Percentiles rank a stretch among this genome's conserved stretches.
phyloP scores from a whole-genome alignment of 2,329 filamentous ascomycete species.

The Fusarium sp. region DNA sequence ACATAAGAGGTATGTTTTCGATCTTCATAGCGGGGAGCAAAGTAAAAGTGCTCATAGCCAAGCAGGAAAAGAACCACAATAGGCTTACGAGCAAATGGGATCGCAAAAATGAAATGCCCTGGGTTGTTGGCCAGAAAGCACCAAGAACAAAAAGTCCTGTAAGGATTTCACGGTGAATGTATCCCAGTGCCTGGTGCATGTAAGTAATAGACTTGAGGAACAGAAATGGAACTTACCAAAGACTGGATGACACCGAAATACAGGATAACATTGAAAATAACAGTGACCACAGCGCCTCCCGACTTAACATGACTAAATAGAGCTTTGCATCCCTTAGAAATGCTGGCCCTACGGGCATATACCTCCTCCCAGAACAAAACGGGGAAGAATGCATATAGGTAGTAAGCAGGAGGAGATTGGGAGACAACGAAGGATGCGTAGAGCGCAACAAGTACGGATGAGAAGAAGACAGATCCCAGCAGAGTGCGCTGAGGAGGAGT shows the following conservation, averaged over 20 bases:
- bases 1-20: slow-evolving; percentile 84
- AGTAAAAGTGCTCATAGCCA: slow-evolving; percentile 91
- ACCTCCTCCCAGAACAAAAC: slow-evolving; percentile 98
- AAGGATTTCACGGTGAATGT: slow-evolving; percentile 90
- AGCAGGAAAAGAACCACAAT: slow-evolving; percentile 83
- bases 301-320: slow-evolving; percentile 80
- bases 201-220: slow-evolving; percentile 13
- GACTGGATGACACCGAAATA: slow-evolving; percentile 85
- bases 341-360: slow-evolving; percentile 80
- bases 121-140: slow-evolving; percentile 82
- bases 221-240: slow-evolving; percentile 69
- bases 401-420: slow-evolving; percentile 86
- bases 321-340: slow-evolving; percentile 75
- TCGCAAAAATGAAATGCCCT: slow-evolving; percentile 80
- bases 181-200: slow-evolving; percentile 82
- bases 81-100: slow-evolving; percentile 74
- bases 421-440: slow-evolving; percentile 87
- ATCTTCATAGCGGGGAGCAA: slow-evolving; percentile 88
- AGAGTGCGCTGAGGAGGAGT: slow-evolving; percentile 75
- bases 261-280: slow-evolving; percentile 74
- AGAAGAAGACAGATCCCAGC: slow-evolving; percentile 76
- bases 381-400: slow-evolving; percentile 92
- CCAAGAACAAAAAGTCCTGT: slow-evolving; percentile 84
- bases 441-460: slow-evolving; percentile 80
- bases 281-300: slow-evolving; percentile 67